A percentile compares a stretch with the other conserved stretches of the same genome.
Evolutionary conservation across 768 basidiomycete species (phyloP).

Genomic region (Leccinum subgranulosum): DNA sequence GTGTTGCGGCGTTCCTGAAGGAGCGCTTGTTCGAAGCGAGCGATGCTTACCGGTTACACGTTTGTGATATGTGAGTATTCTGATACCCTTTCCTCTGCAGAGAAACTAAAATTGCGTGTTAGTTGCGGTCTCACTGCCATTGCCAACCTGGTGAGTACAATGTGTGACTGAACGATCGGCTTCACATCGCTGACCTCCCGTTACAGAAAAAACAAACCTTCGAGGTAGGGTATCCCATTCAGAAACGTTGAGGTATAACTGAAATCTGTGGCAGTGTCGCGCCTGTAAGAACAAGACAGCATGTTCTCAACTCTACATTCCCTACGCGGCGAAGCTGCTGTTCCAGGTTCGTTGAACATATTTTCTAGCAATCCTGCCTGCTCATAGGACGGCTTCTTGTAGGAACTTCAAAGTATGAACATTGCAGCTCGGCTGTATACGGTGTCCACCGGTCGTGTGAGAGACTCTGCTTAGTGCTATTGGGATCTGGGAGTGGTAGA

Average conservation of each 20-base stretch:
- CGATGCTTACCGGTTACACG: constrained; percentile 90
- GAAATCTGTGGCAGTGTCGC: constrained; percentile 55
- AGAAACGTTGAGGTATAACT: constrained; percentile 1
- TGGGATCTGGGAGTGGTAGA: not conserved
- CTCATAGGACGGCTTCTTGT: constrained; percentile 1
- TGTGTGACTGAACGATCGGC: not conserved
- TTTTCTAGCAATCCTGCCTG: not conserved
- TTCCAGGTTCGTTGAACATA: constrained; percentile 68
- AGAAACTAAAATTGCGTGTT: constrained; percentile 9
- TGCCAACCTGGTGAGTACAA: constrained; percentile 79
- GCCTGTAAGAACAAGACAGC: constrained; percentile 97
- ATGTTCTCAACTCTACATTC: constrained; percentile 87
- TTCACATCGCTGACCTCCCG: constrained; percentile 9
- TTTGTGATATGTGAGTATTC: constrained; percentile 86
- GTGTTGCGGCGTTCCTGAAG: constrained; percentile 96
- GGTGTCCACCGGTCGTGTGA: constrained; percentile 81
- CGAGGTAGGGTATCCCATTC: constrained; percentile 48
- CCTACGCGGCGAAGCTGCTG: constrained; percentile 94
- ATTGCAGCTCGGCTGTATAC: constrained; percentile 87
- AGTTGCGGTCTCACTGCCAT: constrained; percentile 96
- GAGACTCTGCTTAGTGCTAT: constrained; percentile 42
- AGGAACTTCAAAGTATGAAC: constrained; percentile 96
- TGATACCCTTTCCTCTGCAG: not conserved
- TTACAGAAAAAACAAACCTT: constrained; percentile 94
- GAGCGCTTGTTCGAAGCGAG: constrained; percentile 94